These are phyloP conservation scores for Cyclanthera cordifolia DNA, from an alignment of 306 rosid species.

Conservation along the genomic window DNA sequence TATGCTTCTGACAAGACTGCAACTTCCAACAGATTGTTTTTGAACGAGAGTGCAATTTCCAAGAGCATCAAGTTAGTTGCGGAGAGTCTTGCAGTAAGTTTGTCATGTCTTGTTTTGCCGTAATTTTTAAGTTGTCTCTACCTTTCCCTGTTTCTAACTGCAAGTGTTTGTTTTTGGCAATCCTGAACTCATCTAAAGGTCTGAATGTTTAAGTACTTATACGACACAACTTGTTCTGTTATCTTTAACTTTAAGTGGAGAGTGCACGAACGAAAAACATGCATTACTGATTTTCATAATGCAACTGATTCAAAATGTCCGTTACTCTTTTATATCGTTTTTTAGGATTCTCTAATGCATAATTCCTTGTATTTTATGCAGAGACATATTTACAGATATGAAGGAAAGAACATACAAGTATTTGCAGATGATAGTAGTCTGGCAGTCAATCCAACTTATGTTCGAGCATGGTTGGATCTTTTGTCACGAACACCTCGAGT, in stretches of 20 bases:
- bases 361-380: slow-evolving; percentile 32
- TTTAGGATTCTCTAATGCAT: slow-evolving; percentile 7
- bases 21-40: slow-evolving; percentile 49
- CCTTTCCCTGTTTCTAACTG: background rate
- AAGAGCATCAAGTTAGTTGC: slow-evolving; percentile 86
- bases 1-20: slow-evolving; percentile 27
- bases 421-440: slow-evolving; percentile 74
- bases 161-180: background rate
- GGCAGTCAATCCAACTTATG: slow-evolving; percentile 88
- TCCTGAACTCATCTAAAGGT: background rate
- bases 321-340: background rate
- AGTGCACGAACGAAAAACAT: background rate
- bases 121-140: background rate
- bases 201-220: background rate
- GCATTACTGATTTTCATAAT: background rate
- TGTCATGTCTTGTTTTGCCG: slow-evolving; percentile 3
- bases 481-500: slow-evolving; percentile 85
- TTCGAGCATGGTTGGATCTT: slow-evolving; percentile 72
- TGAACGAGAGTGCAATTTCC: slow-evolving; percentile 51
- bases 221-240: background rate
- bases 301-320: background rate
- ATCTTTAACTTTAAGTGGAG: background rate
- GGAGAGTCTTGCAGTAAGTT: slow-evolving; percentile 87
- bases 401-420: slow-evolving; percentile 60
- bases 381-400: slow-evolving; percentile 86